Base-by-base conservation (phyloP, 2,329 filamentous ascomycete genomes). In the Penicillium palitans region DNA sequence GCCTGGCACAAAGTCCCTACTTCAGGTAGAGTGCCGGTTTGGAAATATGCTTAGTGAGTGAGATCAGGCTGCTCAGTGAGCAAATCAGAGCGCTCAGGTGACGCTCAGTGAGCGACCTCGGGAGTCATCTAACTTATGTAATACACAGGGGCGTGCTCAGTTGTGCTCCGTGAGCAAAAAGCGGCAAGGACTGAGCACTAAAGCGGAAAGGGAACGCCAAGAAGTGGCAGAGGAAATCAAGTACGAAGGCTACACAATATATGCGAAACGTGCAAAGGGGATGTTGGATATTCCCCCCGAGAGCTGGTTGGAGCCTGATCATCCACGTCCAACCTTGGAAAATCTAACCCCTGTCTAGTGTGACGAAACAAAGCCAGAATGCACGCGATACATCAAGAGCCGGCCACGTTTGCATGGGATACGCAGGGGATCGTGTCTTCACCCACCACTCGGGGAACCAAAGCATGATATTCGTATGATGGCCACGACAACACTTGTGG, bases 351-450 rank as follows among this genome's bases (percentile, higher is more conserved):
- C 37, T 57, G 39, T 55, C 29, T 61, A 65, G 64, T 69, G 65
- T 47, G 67, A 70, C 56, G 61, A 64, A 55, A 56, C 59, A 33
- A 67, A 59, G 51, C 63, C 57, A 19, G 5, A 35, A 54, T 69
- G 61, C 47, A 47, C 61, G 41, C 57, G 62, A 25, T 70, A 66
- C 52, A 58, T 68, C 55, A 66, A 65, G 12, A 15, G 31, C 31
- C 17, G 64, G 65, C 57, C 65, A 66, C 56, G 29, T 63, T 46
- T 67, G 62, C 55, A 59, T 56, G n/a, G 63, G 61, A 10, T 67
- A 65, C 51, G 59, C 61, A 27, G 59, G 57, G 24, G 58, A 56
- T 40, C 56, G 31, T 41, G 47, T 58, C 13, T 67, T 66, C 31
- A 35, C 35, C 31, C 46, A 48, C 31, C 31, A 48, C 9, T 48